Base-by-base conservation (phyloP, 768 basidiomycete species). In the Psilocybe cubensis region DNA sequence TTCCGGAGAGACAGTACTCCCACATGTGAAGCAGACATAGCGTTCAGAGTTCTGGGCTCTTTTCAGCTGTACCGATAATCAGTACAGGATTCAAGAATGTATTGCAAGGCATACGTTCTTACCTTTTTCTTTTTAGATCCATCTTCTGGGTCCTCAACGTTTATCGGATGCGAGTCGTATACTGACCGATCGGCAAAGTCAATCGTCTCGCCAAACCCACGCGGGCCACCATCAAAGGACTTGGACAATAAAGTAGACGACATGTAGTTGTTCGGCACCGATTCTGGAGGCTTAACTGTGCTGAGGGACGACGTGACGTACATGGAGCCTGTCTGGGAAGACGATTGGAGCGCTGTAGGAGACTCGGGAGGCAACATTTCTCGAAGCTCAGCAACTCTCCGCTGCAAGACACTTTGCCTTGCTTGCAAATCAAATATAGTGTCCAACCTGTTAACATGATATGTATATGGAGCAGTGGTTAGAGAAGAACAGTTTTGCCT, bases 1-100 rank as follows among this genome's bases (percentile, higher is more conserved):
- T 74, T 99, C 96, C 0, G 97, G 96, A 40, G 94, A 96, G 72
- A 95, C 93, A 1, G 96, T 98, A 57, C 94, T 82, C 17, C 97
- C 97, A 65, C 96, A 99, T 12, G 89, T 94, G 28, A 92, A 81
- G 67, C 95, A 98, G 10, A 96, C 92, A 68, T 94, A 85, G 66
- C 90, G 89, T 54, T 92, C 90, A 3, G 73, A 68, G 18, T 70
- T 69, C 35, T 80, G 73, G 7, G 73, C 67, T 59, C 85, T 86
- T 68, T 83, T 83, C 53, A 70, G 50, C 81, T 81, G 57, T 33
- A 40, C 52, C 45, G 53, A 56, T 21, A 3, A 42, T 50, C 2
- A 47, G 35, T 24, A 43, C 42, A 49, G 21, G 29, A 28, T 31
- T 42, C 35, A 55, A 42, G 17, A 23, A 20, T 25, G 33, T 49